Evolutionary conservation across 75 land plant genomes (phyloP).

Genomic region (Ceratopteris richardii): DNA sequence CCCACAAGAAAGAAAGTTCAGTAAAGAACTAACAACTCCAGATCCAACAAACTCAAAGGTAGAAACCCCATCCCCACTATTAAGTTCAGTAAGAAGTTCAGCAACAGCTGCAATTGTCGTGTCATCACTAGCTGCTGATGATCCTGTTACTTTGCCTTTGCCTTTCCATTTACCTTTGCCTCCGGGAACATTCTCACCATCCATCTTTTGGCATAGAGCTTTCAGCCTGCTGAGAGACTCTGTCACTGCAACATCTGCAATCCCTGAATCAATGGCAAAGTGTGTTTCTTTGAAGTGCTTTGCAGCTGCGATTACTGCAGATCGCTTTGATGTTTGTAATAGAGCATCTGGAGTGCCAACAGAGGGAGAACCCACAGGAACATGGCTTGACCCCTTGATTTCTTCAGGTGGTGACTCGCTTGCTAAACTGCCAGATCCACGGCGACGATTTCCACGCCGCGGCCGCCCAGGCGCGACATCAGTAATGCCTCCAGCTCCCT

Average conservation of each 20-base stretch:
- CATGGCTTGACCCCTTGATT: slow-evolving; percentile 20
- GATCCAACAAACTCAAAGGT: slow-evolving; percentile 96
- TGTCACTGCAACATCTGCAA: slow-evolving; percentile 52
- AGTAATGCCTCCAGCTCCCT: slow-evolving; percentile 29
- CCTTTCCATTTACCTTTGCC: slow-evolving; percentile 66
- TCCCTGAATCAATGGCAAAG: slow-evolving; percentile 56
- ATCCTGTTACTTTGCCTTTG: slow-evolving; percentile 60
- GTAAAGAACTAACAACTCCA: slow-evolving; percentile 67
- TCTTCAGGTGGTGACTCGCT: slow-evolving; percentile 40
- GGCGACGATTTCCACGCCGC: slow-evolving; percentile 39
- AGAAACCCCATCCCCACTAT: slow-evolving; percentile 84
- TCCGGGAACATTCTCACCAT: slow-evolving; percentile 35
- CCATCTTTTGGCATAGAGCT: slow-evolving; percentile 53
- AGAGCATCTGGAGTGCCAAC: slow-evolving; percentile 22
- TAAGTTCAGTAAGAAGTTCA: slow-evolving; percentile 63
- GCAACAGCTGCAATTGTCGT: slow-evolving; percentile 39
- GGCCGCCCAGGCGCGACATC: slow-evolving; percentile 26
- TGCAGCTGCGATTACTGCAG: slow-evolving; percentile 47
- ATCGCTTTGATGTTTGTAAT: slow-evolving; percentile 39
- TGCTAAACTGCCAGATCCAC: slow-evolving; percentile 37
- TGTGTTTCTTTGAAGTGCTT: slow-evolving; percentile 64
- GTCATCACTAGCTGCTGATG: slow-evolving; percentile 45
- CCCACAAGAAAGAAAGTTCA: slow-evolving; percentile 79
- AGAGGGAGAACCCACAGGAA: slow-evolving; percentile 39
- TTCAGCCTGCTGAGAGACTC: slow-evolving; percentile 73